A percentile compares a stretch with the other conserved stretches of the same genome.
phyloP scores from a whole-genome alignment of 2,329 filamentous ascomycete species.

The Pestalotiopsis sp. region DNA sequence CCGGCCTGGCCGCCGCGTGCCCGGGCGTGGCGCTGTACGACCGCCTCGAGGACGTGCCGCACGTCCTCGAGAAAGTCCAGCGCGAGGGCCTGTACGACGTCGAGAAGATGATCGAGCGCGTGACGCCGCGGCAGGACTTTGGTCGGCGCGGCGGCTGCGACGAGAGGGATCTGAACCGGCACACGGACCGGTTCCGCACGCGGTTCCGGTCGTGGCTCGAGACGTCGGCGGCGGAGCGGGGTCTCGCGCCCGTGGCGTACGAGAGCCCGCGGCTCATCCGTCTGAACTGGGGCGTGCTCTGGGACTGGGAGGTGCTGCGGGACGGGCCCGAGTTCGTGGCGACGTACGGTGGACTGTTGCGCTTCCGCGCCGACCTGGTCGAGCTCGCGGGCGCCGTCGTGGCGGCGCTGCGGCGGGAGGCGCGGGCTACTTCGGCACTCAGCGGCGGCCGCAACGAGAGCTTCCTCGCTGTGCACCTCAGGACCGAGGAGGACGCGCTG shows the following conservation, averaged over 20 bases:
- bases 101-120: constrained; percentile 32
- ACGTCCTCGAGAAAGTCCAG: constrained; percentile 31
- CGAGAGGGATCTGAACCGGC: constrained; percentile 38
- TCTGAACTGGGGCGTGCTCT: constrained; percentile 45
- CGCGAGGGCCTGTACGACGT: constrained; percentile 18
- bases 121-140: constrained; percentile 39
- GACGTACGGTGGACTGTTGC: constrained; percentile 46
- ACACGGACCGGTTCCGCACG: constrained; percentile 38
- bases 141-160: constrained; percentile 40
- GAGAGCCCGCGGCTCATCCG: constrained; percentile 38
- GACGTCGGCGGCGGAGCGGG: constrained; percentile 20
- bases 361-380: constrained; percentile 37
- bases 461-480: constrained; percentile 46
- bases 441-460: constrained; percentile 12
- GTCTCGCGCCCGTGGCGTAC: constrained; percentile 17
- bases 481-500: constrained; percentile 48
- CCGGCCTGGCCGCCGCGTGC: constrained; percentile 37
- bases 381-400: constrained; percentile 24
- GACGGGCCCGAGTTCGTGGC: constrained; percentile 49
- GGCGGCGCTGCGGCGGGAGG: constrained; percentile 19
- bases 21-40: constrained; percentile 42
- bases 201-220: constrained; percentile 33
- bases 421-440: constrained; percentile 27
- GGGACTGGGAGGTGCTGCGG: constrained; percentile 46
- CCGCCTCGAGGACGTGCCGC: constrained; percentile 37